These are phyloP conservation scores for Ichthyophthirius multifiliis DNA, from an alignment of 169 alveolate species.

Conservation along the genomic window DNA sequence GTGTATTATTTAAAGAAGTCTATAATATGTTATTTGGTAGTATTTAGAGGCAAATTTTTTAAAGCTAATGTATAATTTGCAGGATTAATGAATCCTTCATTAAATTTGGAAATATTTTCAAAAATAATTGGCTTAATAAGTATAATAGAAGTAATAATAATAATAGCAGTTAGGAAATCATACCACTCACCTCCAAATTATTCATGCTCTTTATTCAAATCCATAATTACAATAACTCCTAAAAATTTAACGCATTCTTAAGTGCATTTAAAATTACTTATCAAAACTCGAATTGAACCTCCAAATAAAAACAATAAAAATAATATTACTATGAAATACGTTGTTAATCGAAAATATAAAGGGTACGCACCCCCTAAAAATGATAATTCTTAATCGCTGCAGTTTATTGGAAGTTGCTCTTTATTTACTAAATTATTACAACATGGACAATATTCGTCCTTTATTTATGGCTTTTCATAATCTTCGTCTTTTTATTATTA, in stretches of 20 bases:
- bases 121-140: background rate
- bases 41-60: background rate
- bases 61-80: background rate
- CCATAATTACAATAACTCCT: background rate
- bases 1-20: background rate
- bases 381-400: conserved; percentile 1
- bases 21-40: background rate
- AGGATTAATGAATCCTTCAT: background rate
- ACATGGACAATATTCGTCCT: background rate
- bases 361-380: conserved; percentile 1
- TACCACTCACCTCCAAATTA: background rate
- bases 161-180: background rate
- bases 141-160: background rate
- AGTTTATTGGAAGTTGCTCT: background rate
- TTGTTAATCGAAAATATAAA: background rate
- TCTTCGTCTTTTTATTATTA: background rate
- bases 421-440: background rate
- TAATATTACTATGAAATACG: background rate
- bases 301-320: background rate
- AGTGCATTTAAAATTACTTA: background rate
- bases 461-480: too few relatives aligned
- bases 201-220: background rate
- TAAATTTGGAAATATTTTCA: background rate
- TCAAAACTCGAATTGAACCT: background rate
- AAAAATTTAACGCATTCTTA: background rate